These are phyloP conservation scores for Ogataea hybrid DNA, from an alignment of 1,139 yeast genomes.

Conservation along the genomic window DNA sequence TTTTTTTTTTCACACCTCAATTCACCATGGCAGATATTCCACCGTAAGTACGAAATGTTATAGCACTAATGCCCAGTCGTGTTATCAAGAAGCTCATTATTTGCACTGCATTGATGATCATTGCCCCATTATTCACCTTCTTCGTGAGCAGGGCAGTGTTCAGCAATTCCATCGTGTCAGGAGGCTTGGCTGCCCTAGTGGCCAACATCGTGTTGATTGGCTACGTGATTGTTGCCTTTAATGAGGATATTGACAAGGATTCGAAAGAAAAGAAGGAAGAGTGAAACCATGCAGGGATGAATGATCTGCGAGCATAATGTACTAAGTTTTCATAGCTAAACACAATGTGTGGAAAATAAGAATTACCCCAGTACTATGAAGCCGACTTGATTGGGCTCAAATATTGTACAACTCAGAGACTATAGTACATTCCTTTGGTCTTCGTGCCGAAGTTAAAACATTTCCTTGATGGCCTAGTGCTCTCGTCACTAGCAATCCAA, in stretches of 20 bases:
- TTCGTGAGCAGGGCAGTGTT: constrained; percentile 39
- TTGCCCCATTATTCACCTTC: constrained; percentile 72
- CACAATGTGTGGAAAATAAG: too few species aligned
- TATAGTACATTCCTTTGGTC: too few species aligned
- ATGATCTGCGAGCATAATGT: too few species aligned
- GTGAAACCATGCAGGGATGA: constrained; percentile 28
- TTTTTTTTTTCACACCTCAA: background rate
- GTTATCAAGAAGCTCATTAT: constrained; percentile 73
- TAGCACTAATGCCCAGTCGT: constrained; percentile 38
- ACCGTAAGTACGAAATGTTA: constrained; percentile 40
- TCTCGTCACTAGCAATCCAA: too few species aligned
- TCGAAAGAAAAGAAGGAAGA: constrained; percentile 30
- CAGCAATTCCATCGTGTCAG: constrained; percentile 70
- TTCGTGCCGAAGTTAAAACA: too few species aligned
- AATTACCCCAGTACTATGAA: too few species aligned
- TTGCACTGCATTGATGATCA: constrained; percentile 88
- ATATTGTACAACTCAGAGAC: too few species aligned
- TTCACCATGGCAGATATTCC: constrained; percentile 60
- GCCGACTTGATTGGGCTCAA: too few species aligned
- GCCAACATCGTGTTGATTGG: constrained; percentile 88
- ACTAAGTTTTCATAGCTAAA: too few species aligned
- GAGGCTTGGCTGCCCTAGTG: constrained; percentile 84
- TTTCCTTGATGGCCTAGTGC: too few species aligned
- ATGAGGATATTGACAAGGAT: constrained; percentile 59
- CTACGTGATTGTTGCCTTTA: constrained; percentile 82